Conservation (phyloP, 345 rosid genomes). For the Ceriops decandra region DNA sequence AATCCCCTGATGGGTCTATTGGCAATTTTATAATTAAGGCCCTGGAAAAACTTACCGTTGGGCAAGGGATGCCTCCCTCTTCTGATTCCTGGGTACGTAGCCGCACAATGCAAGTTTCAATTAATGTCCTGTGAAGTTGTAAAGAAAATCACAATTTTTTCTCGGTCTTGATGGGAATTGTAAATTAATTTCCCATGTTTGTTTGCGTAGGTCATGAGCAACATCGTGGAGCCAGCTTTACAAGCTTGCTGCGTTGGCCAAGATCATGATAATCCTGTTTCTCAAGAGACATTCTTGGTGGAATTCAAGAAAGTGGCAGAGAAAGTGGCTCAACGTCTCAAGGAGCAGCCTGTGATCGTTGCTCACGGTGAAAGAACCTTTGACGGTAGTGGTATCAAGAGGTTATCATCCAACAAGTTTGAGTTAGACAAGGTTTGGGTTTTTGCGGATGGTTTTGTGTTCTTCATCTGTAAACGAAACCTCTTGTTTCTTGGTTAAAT, state of each 20-base stretch:
- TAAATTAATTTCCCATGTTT: not conserved
- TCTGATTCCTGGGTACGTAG: slow-evolving; percentile 76
- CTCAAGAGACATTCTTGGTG: slow-evolving; percentile 56
- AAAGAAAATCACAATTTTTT: too few species aligned
- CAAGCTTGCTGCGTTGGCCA: slow-evolving; percentile 30
- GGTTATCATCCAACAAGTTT: slow-evolving; percentile 68
- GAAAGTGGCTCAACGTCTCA: slow-evolving; percentile 60
- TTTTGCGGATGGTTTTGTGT: not conserved
- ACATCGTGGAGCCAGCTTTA: slow-evolving; percentile 68
- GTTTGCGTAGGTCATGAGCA: slow-evolving; percentile 56
- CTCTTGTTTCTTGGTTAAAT: not conserved
- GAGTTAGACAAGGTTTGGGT: slow-evolving; percentile 72
- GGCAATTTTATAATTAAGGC: slow-evolving; percentile 50
- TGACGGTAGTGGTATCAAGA: slow-evolving; percentile 76
- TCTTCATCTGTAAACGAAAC: not conserved
- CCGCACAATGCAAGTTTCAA: too few species aligned
- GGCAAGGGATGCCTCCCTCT: slow-evolving; percentile 87
- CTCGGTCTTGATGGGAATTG: not conserved
- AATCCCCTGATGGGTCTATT: slow-evolving; percentile 41
- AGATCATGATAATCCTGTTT: slow-evolving; percentile 38
- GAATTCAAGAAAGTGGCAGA: slow-evolving; percentile 67
- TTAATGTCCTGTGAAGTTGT: too few species aligned
- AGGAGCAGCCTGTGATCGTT: slow-evolving; percentile 90
- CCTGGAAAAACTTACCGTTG: slow-evolving; percentile 69
- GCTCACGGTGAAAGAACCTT: slow-evolving; percentile 84